Base-by-base conservation (phyloP, 768 basidiomycete genomes). In the Leccinellum rugosiceps region DNA sequence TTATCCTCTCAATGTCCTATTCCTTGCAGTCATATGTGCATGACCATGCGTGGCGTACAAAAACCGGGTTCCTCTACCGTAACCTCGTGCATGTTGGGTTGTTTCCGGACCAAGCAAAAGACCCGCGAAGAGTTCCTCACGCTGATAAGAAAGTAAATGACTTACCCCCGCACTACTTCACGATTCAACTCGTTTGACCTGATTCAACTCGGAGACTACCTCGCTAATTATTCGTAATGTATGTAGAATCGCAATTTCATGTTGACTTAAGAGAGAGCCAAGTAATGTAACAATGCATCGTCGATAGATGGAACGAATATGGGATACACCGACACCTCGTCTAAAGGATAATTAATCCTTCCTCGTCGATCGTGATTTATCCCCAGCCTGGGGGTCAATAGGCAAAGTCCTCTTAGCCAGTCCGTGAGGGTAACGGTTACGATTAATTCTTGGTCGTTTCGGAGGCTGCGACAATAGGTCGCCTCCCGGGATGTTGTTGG, bases 41-140 rank as follows among this genome's bases (percentile, higher is more conserved):
- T 99, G 97, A 94, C 96, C 3, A 98, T 98, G 96, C 89, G 97
- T 60, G 97, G 97, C 53, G 97, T 99, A 9, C 97, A 99, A 76
- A 99, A 99, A 75, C 96, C 96, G 3, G 97, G 97, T 25, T 82
- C 96, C 7, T 84, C 90, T 23, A 99, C 97, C 1, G 89, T 94
- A 46, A 99, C 97, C 6, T 94, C 92, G 6, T 96, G 94, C 65
- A 99, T 99, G 97, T 79, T 98, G 52, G 97, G 97, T 15, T 97
- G 94, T 71, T 99, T 99, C 83, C 84, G 97, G 58, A 89, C 91
- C n/a, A 91, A 95, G 64, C 95, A 98, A 74, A 98, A 99, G 78
- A 99, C 96, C 32, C 84, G 97, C 30, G 95, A 97, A 75, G 97
- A 98, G 72, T 95, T 95, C 77, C 84, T 94, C 61, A 92, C 90